Evolutionary conservation across 176 grass and related monocot genomes (phyloP), one percentile per base, ranked within the genome.

Genomic region (Bothriochloa decipiens): DNA sequence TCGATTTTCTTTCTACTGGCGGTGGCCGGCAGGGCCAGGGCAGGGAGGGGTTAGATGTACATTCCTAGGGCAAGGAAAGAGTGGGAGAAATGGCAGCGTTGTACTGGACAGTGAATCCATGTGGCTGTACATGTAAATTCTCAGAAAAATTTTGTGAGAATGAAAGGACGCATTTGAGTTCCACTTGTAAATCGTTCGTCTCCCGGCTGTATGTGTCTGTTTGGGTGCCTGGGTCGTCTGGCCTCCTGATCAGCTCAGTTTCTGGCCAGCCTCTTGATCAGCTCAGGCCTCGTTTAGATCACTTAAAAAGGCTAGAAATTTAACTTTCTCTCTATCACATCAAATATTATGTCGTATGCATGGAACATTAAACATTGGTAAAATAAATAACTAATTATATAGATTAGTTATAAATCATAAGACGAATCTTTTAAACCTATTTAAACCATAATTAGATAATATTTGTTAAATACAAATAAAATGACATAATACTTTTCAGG

Each of bases 101-200:
- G 70, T 85, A 28, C 61, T 27, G 84, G 76, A 75, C 85, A 84
- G 57, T 78, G 88, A 45, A 84, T 86, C 50, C 87, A 85, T 89
- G 49, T 75, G 63, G 78, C 78, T 94, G 83, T 94, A 86, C 81
- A 74, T 94, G 92, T 91, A 91, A 91, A 94, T 89, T 94, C 85
- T 84, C 76, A 82, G 70, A 78, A 87, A 91, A 91, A 78, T 87
- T 91, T 94, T 94, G 92, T 89, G 86, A 81, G 88, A 94, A 88
- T 94, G 86, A 87, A 84, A 82, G 70, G 65, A 82, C 81, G 72
- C 65, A 90, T 82, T 87, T 90, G 58, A 82, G 66, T 85, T 87
- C 26, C 87, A 66, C 18, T 7, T 61, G 43, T 71, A 35, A 52
- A 79, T 42, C 11, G 12, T 2, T 36, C 0, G 0, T 12, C 4